Base-by-base conservation (phyloP, 495 filamentous ascomycete genomes). In the Thermochaetoides thermophila region DNA sequence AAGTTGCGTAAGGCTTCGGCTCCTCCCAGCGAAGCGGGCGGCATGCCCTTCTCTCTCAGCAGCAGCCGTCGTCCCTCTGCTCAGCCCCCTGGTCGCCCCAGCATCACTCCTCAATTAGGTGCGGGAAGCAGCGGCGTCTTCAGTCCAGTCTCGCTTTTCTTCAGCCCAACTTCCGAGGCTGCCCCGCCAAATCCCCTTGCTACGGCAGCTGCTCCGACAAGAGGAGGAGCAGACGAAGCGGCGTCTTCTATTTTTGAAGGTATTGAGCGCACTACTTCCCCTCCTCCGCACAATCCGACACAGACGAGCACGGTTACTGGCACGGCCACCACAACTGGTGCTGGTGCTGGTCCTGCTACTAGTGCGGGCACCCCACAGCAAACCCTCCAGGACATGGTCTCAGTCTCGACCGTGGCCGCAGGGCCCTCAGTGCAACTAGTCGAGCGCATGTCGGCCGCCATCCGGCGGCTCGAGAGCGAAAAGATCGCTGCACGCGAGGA, bases 401-500 rank as follows among this genome's bases (percentile, higher is more conserved):
- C 81, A 10, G 83, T 82, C 12, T 89, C 82, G 2, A 92, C 89
- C 5, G 74, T 80, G 13, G 85, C 74, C 5, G 83, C 89, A 0
- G 89, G 89, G 0, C 89, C 89, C 3, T 87, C 81, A 3, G 87
- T 99, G 3, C 89, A 96, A 53, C 69, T 99, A 0, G 84, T 99
- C 4, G 89, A 96, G 55, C 78, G 91, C 27, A 94, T 99, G 87
- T 84, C 77, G 41, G 81, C 86, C 22, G 79, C 84, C 1, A 83
- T 99, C 15, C 78, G 89, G 17, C 72, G 87, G 3, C 63, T 97
- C 0, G 91, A 96, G 49, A 82, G 76, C 39, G 91, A 96, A 46
- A 87, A 87, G 44, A 78, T 84, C 12, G 78, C 76, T 4, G 71
- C 71, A 15, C 78, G 78, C 48, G 89, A 96, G 43, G 91, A 96